phyloP scores from a whole-genome alignment of 1,284 basidiomycete genomes.

The Ceratobasidium sp. region DNA sequence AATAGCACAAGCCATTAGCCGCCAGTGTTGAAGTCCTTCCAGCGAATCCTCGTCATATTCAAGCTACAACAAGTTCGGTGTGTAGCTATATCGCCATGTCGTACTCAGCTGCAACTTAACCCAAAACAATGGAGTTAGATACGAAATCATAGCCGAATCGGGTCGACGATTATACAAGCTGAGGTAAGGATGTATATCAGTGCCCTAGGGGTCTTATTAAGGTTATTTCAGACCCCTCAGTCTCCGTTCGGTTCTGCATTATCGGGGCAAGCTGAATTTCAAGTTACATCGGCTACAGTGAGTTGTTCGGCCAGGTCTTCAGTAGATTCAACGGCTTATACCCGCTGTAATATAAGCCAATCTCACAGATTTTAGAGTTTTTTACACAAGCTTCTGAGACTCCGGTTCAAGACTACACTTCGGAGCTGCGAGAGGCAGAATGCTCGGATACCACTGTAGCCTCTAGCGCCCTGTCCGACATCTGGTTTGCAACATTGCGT shows the following conservation, averaged over 20 bases:
- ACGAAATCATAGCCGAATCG: too few species aligned
- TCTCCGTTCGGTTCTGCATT: not conserved
- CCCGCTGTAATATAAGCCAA: not conserved
- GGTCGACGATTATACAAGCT: too few species aligned
- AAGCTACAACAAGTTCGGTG: too few species aligned
- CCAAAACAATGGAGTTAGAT: too few species aligned
- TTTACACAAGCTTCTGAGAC: constrained; percentile 6
- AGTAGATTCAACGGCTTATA: too few species aligned
- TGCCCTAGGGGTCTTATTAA: not conserved
- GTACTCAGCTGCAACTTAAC: too few species aligned
- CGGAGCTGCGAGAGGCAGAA: constrained; percentile 1
- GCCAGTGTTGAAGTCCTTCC: too few species aligned
- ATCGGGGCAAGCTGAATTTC: not conserved
- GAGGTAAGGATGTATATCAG: too few species aligned
- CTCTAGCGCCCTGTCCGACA: constrained; percentile 5
- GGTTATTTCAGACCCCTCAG: not conserved
- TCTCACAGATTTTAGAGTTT: not conserved
- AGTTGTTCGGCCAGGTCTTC: not conserved
- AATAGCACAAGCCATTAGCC: too few species aligned
- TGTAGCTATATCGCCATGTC: too few species aligned
- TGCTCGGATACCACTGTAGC: not conserved
- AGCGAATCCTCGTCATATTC: too few species aligned
- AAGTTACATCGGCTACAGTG: constrained; percentile 2
- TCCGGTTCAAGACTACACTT: not conserved
- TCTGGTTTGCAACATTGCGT: constrained; percentile 8